Percentiles rank a stretch among this genome's conserved stretches.
Evolutionary conservation across 1,284 basidiomycete genomes (phyloP).

Genomic region (Jaminaea rosea): DNA sequence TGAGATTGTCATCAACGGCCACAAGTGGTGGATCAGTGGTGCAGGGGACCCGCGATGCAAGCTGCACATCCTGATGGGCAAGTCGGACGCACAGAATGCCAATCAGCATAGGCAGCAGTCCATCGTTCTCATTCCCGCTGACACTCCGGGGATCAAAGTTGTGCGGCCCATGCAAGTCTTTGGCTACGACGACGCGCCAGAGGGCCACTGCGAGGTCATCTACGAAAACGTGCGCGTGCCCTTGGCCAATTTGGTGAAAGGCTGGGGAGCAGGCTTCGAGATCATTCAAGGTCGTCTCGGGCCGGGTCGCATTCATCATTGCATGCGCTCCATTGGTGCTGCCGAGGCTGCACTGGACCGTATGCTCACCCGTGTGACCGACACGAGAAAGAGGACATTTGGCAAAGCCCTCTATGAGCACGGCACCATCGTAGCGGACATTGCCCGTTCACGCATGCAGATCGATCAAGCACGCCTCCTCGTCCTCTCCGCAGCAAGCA

Average conservation of each 20-base stretch:
- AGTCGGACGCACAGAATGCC: conserved; percentile 68
- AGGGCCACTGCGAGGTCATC: conserved; percentile 84
- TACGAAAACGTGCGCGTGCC: conserved; percentile 91
- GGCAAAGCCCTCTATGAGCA: conserved; percentile 85
- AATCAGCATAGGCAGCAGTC: conserved; percentile 75
- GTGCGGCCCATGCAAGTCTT: conserved; percentile 78
- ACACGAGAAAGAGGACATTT: conserved; percentile 81
- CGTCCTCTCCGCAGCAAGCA: conserved; percentile 83
- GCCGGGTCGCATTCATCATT: conserved; percentile 88
- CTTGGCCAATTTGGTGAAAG: conserved; percentile 69
- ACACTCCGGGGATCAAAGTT: conserved; percentile 76
- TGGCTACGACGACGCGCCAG: conserved; percentile 47
- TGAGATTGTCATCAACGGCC: conserved; percentile 86
- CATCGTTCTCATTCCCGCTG: conserved; percentile 82
- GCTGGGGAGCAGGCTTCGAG: conserved; percentile 90
- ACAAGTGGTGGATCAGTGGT: conserved; percentile 99
- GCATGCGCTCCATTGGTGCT: conserved; percentile 85
- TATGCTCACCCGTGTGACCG: conserved; percentile 83
- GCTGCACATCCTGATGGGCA: conserved; percentile 87
- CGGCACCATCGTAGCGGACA: conserved; percentile 82
- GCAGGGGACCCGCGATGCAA: conserved; percentile 85
- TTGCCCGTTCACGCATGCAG: conserved; percentile 83
- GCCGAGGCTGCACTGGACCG: conserved; percentile 77
- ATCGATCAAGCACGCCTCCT: conserved; percentile 79
- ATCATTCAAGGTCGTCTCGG: conserved; percentile 96